Percentiles rank a stretch among this genome's conserved stretches.
phyloP scores from a whole-genome alignment of 2,329 filamentous ascomycete species.

The Salinomyces thailandicus region DNA sequence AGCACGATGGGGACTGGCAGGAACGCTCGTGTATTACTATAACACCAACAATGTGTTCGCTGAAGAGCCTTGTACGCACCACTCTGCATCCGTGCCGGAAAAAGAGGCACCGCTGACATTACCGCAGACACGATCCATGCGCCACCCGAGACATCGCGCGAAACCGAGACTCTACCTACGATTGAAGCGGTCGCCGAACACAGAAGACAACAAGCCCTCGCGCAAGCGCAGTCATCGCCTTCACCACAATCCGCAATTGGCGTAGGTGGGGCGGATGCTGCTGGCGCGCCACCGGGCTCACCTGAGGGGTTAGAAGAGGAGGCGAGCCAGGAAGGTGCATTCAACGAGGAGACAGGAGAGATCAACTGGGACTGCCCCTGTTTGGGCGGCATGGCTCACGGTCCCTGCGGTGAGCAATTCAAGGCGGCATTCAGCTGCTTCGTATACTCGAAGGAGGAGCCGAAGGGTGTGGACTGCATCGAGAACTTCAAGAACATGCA shows the following conservation, averaged over 20 bases:
- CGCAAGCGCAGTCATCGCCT: slow-evolving; percentile 17
- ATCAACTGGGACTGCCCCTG: slow-evolving; percentile 99
- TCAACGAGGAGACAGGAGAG: slow-evolving; percentile 96
- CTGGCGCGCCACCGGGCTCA: slow-evolving; percentile 19
- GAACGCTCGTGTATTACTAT: slow-evolving; percentile 79
- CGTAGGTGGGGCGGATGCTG: slow-evolving; percentile 13
- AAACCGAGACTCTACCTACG: slow-evolving; percentile 33
- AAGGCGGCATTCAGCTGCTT: slow-evolving; percentile 96
- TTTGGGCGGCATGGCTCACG: slow-evolving; percentile 90
- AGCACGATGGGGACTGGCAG: slow-evolving; percentile 64
- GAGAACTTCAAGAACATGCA: slow-evolving; percentile 68
- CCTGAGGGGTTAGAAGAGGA: slow-evolving; percentile 63
- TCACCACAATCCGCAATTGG: slow-evolving; percentile 6
- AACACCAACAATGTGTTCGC: slow-evolving; percentile 83
- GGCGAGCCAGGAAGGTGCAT: slow-evolving; percentile 77
- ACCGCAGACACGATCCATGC: slow-evolving; percentile 21
- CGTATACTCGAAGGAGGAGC: slow-evolving; percentile 86
- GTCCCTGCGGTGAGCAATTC: slow-evolving; percentile 93
- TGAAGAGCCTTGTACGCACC: slow-evolving; percentile 69
- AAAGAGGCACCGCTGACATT: slow-evolving; percentile 2
- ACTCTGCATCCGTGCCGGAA: too few species aligned
- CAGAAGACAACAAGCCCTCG: slow-evolving; percentile 28
- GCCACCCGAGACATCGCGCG: slow-evolving; percentile 31
- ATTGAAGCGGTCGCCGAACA: slow-evolving; percentile 36
- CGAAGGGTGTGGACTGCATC: slow-evolving; percentile 49